Base-by-base conservation (phyloP, 169 alveolate species). In the Cryptosporidium ryanae region DNA sequence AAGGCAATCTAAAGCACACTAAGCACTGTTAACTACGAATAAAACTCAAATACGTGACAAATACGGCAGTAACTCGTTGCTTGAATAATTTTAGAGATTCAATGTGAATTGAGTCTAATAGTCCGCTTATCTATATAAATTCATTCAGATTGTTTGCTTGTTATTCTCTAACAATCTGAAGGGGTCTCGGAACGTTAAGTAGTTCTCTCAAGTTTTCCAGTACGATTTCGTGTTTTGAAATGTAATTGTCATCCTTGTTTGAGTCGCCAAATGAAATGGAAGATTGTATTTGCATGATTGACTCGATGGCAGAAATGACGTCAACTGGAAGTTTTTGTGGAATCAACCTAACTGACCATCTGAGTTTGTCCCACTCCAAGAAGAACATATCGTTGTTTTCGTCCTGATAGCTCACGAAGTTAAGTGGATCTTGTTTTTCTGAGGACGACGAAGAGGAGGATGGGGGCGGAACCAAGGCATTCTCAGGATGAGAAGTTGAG, bases 301-400 rank as follows among this genome's bases (percentile, higher is more conserved):
- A 76, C 23, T 76, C 87, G 17, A 76, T 67, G 12, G 87, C 87
- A 15, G 43, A 43, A 59, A 76, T 76, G 13, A 76, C 15, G 59
- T 76, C 87, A n/a, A 61, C 44, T 34, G 87, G 87, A n/a, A 76
- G 87, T 29, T 76, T 76, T 38, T 76, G 87, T 10, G 87, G 87
- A 48, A 76, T 46, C 68, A 76, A 57, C 21, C 64, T 31, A 15
- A 76, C 46, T 64, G 87, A 59, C 87, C 87, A 76, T 43, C 87
- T 55, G 25, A 76, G 64, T 23, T 65, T 76, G 21, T 76, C 71
- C 87, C 87, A 76, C 29, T 76, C 65, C 32, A 65, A 61, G 34
- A 55, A 70, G 23, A 25, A 54, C 23, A 1, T 15, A n/a, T 57
- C 23, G 7, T 76, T 65, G 23, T 48, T 59, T 59, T 76, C 87